A percentile compares a stretch with the other conserved stretches of the same genome.
These are phyloP conservation scores for Singerocomus inundabilis DNA, from an alignment of 1,284 basidiomycete species.

Conservation along the genomic window DNA sequence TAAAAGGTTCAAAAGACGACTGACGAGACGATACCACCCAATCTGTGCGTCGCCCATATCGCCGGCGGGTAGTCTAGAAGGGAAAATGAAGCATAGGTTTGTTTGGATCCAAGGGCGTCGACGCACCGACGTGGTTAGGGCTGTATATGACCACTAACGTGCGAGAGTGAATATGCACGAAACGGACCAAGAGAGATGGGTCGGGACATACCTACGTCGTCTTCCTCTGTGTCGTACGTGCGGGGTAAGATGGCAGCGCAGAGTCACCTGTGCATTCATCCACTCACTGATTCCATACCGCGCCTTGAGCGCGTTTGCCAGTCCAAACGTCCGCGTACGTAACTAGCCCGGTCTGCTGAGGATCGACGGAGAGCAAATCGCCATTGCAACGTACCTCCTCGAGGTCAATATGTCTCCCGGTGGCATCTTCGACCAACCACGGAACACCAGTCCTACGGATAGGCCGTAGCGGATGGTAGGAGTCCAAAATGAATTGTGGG, in stretches of 20 bases:
- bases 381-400: slow-evolving; percentile 45
- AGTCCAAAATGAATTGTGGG: slow-evolving; percentile 71
- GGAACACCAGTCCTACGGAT: slow-evolving; percentile 42
- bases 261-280: background rate
- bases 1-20: slow-evolving; percentile 20
- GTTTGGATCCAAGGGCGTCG: slow-evolving; percentile 8
- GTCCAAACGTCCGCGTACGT: slow-evolving; percentile 49
- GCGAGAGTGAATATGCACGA: slow-evolving; percentile 7
- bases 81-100: no score
- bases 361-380: background rate
- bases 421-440: slow-evolving; percentile 67
- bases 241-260: slow-evolving; percentile 1
- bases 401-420: slow-evolving; percentile 46
- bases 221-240: slow-evolving; percentile 22
- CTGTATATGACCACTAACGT: slow-evolving; percentile 60
- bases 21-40: slow-evolving; percentile 67
- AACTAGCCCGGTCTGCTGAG: slow-evolving; percentile 34
- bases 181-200: background rate
- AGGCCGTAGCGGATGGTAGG: slow-evolving; percentile 49
- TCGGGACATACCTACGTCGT: slow-evolving; percentile 49
- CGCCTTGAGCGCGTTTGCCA: slow-evolving; percentile 60
- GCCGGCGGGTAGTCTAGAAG: slow-evolving; percentile 65
- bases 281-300: slow-evolving; percentile 59
- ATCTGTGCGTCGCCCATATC: slow-evolving; percentile 67
- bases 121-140: slow-evolving; percentile 64